Conservation (phyloP, 2,329 filamentous ascomycete genomes). For the Colletotrichum chlorophyti region DNA sequence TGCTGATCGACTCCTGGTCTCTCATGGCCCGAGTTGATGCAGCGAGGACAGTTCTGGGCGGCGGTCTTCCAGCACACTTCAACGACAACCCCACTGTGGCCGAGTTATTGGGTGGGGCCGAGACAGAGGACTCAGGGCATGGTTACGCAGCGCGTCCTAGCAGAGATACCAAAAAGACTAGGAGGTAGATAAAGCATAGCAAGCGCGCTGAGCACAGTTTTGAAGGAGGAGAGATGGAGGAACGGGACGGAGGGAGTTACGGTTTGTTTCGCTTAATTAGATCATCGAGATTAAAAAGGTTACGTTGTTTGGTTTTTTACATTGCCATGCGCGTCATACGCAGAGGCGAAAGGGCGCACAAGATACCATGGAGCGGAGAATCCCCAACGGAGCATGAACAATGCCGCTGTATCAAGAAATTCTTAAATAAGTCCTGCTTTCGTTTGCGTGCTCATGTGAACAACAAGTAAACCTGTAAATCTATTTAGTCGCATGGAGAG, state of each 20-base stretch:
- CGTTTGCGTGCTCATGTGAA: no score
- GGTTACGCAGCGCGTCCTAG: conserved; percentile 6
- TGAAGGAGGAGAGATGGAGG: neutral
- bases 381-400: neutral
- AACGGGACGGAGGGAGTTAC: no score
- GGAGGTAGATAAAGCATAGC: neutral
- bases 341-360: conserved; percentile 4
- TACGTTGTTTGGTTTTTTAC: neutral
- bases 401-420: no score
- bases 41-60: conserved; percentile 55
- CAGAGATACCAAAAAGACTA: conserved; percentile 22
- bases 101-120: conserved; percentile 41
- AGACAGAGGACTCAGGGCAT: conserved; percentile 36
- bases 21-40: conserved; percentile 55
- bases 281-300: neutral
- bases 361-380: conserved; percentile 22
- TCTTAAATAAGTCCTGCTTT: no score
- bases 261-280: no score
- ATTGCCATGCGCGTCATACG: neutral
- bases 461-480: no score
- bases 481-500: no score
- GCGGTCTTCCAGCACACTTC: conserved; percentile 50
- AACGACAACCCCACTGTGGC: conserved; percentile 45
- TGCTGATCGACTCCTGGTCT: conserved; percentile 59
- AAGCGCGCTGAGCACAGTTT: neutral